These are phyloP conservation scores for Pyricularia pennisetigena DNA, from an alignment of 2,329 filamentous ascomycete genomes.

Conservation along the genomic window DNA sequence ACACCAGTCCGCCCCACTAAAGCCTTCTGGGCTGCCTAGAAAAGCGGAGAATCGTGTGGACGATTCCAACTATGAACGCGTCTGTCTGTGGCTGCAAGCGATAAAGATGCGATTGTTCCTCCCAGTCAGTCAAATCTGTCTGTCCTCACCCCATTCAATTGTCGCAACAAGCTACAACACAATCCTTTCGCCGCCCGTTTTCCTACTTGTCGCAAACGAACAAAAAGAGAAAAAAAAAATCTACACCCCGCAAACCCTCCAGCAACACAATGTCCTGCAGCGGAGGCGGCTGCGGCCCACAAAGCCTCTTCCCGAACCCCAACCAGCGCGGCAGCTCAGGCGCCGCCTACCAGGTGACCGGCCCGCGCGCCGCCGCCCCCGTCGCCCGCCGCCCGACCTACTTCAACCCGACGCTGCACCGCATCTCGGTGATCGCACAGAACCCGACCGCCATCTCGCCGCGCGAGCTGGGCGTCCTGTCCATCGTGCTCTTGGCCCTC, in stretches of 20 bases:
- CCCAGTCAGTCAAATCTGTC: too few species aligned
- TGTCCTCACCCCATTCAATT: not conserved
- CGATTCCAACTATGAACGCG: too few species aligned
- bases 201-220: too few species aligned
- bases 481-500: conserved; percentile 6
- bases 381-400: conserved; percentile 8
- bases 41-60: not conserved
- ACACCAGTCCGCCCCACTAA: not conserved
- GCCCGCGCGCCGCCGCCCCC: not conserved
- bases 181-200: too few species aligned
- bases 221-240: not conserved
- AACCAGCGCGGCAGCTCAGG: conserved; percentile 1
- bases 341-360: conserved; percentile 3
- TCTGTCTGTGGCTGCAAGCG: too few species aligned
- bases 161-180: too few species aligned
- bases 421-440: conserved; percentile 10
- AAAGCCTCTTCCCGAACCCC: conserved; percentile 3
- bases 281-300: conserved; percentile 1
- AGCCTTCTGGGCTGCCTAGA: not conserved
- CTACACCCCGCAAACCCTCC: not conserved
- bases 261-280: conserved; percentile 4
- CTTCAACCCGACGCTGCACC: conserved; percentile 9
- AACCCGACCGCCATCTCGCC: conserved; percentile 8
- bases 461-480: conserved; percentile 9
- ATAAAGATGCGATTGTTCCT: too few species aligned